These are phyloP conservation scores for Bremia lactucae DNA, from an alignment of 352 stramenopile species.

Conservation along the genomic window DNA sequence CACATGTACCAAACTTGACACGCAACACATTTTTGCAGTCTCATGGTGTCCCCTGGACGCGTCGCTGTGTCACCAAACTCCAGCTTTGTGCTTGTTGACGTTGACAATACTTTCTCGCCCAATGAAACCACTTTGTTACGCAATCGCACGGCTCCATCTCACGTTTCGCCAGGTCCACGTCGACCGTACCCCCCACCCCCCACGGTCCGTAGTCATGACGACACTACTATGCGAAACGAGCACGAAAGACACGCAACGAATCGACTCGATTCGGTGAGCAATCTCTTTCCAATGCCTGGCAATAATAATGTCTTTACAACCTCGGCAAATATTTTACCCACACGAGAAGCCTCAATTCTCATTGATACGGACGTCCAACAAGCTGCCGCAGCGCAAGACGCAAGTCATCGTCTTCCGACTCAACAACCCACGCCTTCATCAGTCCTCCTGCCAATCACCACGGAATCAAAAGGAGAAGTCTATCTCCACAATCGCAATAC, in stretches of 20 bases:
- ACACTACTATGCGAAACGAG: slow-evolving; percentile 8
- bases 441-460: slow-evolving; percentile 20
- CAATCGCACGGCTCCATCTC: slow-evolving; percentile 6
- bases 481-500: slow-evolving; percentile 9
- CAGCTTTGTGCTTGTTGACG: slow-evolving; percentile 60
- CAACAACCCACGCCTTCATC: slow-evolving; percentile 8
- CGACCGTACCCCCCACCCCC: slow-evolving; percentile 13
- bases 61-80: slow-evolving; percentile 29
- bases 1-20: no score
- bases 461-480: slow-evolving; percentile 22
- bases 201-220: slow-evolving; percentile 9
- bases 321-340: slow-evolving; percentile 64
- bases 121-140: no score
- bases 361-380: slow-evolving; percentile 54
- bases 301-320: slow-evolving; percentile 57
- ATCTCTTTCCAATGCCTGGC: slow-evolving; percentile 56
- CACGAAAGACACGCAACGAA: background rate
- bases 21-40: no score
- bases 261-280: slow-evolving; percentile 34
- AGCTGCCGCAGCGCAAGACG: slow-evolving; percentile 12
- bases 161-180: slow-evolving; percentile 14
- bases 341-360: slow-evolving; percentile 63
- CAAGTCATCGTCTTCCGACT: slow-evolving; percentile 9
- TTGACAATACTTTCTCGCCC: slow-evolving; percentile 20
- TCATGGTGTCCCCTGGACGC: no score